Conservation (phyloP, 2,329 filamentous ascomycete genomes). For the Alternaria brassicae region DNA sequence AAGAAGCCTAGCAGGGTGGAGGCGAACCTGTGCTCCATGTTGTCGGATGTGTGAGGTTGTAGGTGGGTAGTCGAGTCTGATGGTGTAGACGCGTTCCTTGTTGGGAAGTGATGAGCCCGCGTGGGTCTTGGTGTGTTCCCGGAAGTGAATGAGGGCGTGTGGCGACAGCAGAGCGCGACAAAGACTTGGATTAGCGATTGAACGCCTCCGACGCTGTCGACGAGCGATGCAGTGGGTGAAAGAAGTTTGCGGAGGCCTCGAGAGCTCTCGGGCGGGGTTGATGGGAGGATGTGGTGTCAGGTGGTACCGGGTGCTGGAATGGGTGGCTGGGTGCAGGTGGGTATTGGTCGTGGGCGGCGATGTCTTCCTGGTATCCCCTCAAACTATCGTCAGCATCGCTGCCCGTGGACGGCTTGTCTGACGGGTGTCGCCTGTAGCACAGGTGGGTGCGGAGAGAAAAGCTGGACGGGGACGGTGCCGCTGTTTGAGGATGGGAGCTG, state of each 20-base stretch:
- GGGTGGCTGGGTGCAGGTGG: background rate
- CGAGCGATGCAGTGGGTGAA: constrained; percentile 11
- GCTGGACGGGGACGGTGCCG: constrained; percentile 14
- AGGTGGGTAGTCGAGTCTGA: constrained; percentile 5
- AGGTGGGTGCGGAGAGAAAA: constrained; percentile 11
- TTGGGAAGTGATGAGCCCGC: background rate
- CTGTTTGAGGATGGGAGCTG: constrained; percentile 36
- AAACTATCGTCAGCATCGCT: constrained; percentile 33
- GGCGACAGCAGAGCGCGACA: constrained; percentile 12
- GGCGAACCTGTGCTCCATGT: constrained; percentile 24
- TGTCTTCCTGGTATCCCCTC: constrained; percentile 17
- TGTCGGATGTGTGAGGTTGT: constrained; percentile 8
- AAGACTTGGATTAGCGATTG: constrained; percentile 30
- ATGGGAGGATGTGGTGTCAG: constrained; percentile 16
- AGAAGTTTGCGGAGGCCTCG: background rate
- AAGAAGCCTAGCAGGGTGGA: constrained; percentile 25
- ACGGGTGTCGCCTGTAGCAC: constrained; percentile 19
- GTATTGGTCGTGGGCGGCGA: constrained; percentile 1
- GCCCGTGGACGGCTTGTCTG: constrained; percentile 16
- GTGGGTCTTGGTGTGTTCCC: background rate
- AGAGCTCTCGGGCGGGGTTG: constrained; percentile 9
- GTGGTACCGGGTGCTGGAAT: constrained; percentile 10
- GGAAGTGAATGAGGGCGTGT: constrained; percentile 10
- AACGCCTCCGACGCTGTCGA: constrained; percentile 30
- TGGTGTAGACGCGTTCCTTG: constrained; percentile 4